Evolutionary conservation across 208 protist genomes (phyloP), one percentile per base, ranked within the genome.

Genomic region (Sergeia podlipaevii): DNA sequence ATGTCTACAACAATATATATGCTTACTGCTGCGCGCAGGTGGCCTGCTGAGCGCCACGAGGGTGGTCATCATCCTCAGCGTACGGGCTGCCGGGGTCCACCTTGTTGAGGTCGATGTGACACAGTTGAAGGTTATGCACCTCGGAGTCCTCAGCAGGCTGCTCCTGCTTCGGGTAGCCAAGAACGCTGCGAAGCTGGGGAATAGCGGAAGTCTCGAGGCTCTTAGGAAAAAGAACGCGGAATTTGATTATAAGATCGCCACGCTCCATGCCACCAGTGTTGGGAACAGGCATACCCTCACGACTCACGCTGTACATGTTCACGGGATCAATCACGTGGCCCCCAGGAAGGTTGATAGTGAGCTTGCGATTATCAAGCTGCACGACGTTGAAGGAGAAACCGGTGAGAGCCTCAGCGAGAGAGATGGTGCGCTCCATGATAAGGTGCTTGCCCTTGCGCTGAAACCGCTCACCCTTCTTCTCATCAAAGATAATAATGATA

Each of bases 401-500:
- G 17, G 91, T 97, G 30, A 99, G 86, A 11, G 98, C 96, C 71
- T 99, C 97, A 2, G 75, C 52, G 41, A 99, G 85, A 1, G 81
- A 86, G 49, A 97, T 87, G 49, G 84, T 85, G 59, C 77, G 80
- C 60, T 95, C 73, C 36, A 98, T 96, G 42, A 97, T 21, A 10
- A 99, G 81, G 77, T 99, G 96, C 52, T 96, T 70, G 51, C 93
- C 97, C 47, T 98, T 83, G 29, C 98, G 85, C 15, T 80, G 70
- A 65, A 99, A 99, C 0, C 74, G 4, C 10, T 67, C 24, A 77
- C 99, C 97, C 33, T 93, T 79, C 71, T 98, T 98, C 76, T 98
- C 74, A 24, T 97, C 72, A 3, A 99, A 57, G 11, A 99, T 88
- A 56, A 99, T 97, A 49, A 99, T 91, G 51, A 99, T 96, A 68